Evolutionary conservation across 1,284 basidiomycete species (phyloP).

Genomic region (Malassezia caprae): DNA sequence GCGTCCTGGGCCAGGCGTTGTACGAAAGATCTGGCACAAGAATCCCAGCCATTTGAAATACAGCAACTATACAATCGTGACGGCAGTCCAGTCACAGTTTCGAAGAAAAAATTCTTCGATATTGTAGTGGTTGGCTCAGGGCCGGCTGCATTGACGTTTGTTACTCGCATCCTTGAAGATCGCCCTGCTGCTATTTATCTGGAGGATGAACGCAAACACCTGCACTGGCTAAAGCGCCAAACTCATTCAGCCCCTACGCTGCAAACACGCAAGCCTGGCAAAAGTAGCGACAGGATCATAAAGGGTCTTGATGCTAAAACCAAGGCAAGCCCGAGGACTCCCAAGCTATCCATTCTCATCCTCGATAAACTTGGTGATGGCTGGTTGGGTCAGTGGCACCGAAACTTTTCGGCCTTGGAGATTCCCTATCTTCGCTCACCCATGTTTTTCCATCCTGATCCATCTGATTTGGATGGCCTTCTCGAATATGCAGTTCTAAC

Average conservation of each 20-base stretch:
- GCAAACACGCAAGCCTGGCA: constrained; percentile 10
- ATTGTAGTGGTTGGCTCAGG: constrained; percentile 40
- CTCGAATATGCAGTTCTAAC: constrained; percentile 39
- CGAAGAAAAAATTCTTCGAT: constrained; percentile 21
- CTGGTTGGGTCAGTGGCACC: constrained; percentile 30
- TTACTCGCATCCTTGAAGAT: constrained; percentile 32
- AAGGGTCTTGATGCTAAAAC: constrained; percentile 3
- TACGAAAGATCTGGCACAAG: neutral
- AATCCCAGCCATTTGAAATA: neutral
- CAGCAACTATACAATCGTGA: neutral
- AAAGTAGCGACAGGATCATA: neutral
- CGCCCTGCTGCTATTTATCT: constrained; percentile 41
- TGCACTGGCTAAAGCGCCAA: constrained; percentile 32
- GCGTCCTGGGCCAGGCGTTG: neutral
- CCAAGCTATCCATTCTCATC: constrained; percentile 28
- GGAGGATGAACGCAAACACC: constrained; percentile 38
- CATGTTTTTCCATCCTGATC: constrained; percentile 49
- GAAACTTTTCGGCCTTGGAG: constrained; percentile 25
- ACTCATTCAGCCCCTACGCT: constrained; percentile 10
- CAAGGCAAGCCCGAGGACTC: neutral
- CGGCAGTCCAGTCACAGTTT: neutral
- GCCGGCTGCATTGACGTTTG: constrained; percentile 30
- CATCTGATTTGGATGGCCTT: constrained; percentile 46
- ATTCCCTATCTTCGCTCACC: constrained; percentile 47
- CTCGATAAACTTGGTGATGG: constrained; percentile 34